Base-by-base conservation (phyloP, 352 stramenopile genomes). In the Phytophthora pisi region DNA sequence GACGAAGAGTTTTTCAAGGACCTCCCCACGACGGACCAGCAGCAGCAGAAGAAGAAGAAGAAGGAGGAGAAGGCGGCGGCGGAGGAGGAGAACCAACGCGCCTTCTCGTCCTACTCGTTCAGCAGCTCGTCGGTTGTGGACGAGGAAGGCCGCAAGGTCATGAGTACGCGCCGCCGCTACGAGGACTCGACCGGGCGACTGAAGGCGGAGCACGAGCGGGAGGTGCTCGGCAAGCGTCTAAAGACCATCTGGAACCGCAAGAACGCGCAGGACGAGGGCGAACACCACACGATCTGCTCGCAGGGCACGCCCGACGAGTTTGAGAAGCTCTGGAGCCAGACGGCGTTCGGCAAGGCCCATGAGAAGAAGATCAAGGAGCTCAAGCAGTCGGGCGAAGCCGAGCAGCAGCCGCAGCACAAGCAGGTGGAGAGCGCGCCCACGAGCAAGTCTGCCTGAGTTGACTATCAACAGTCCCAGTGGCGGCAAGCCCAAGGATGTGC, bases 1-100 rank as follows among this genome's bases (percentile, higher is more conserved):
- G 77, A 90, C 46, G 88, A 94, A 30, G 88, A 93, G 18, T 96
- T 96, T 67, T 96, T 96, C 70, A 80, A 79, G 62, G 88, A 94
- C 58, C 64, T 96, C 28, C 82, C 85, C 1, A 69, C 64, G 7
- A 54, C 75, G 30, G 52, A 85, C 47, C 38, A 70, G 45, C 36
- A 42, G 36, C 72, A 68, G 31, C 31, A 74, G 15, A 71, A 81
- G 51, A 59, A 74, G 20, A 64, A 71, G 15, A 24, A 78, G 5
- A 18, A 77, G 28, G 52, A 72, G 5, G 67, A 89, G 1, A 20
- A 20, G 20, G 20, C 20, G 20, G 20, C 20, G 60, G 42, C 64
- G 0, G 64, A 86, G 53, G 50, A 61, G 0, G 70, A 82, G 30
- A 66, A 68, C 13, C 46, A 82, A n/a, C 70, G 70, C 15, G 67